These are phyloP conservation scores for Podospora bellae-mahoneyi DNA, from an alignment of 495 filamentous ascomycete genomes.

Conservation along the genomic window DNA sequence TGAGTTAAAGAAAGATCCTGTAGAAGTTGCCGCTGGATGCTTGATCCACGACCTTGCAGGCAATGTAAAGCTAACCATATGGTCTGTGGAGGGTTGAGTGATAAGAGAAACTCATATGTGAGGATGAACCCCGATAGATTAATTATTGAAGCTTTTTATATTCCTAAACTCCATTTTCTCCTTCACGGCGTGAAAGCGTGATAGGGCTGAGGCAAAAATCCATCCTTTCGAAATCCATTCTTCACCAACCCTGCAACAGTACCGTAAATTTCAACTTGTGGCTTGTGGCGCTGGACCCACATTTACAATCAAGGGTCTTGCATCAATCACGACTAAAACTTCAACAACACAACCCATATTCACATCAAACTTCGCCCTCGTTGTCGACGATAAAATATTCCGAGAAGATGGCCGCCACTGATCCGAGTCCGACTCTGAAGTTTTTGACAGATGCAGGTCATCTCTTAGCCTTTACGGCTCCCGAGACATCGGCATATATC, in stretches of 20 bases:
- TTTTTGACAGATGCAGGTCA: constrained; percentile 52
- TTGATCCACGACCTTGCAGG: too few species aligned
- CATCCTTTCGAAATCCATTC: not conserved
- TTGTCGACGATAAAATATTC: not conserved
- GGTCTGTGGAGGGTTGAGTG: too few species aligned
- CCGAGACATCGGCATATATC: constrained; percentile 49
- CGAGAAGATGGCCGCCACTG: constrained; percentile 28
- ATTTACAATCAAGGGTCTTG: constrained; percentile 3
- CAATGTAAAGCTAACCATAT: too few species aligned
- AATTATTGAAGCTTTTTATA: not conserved
- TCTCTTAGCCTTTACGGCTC: constrained; percentile 43
- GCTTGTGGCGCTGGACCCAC: not conserved
- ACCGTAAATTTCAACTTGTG: not conserved
- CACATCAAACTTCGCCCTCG: not conserved
- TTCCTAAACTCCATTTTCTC: not conserved
- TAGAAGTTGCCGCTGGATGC: too few species aligned
- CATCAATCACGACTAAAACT: not conserved
- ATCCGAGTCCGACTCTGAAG: constrained; percentile 31
- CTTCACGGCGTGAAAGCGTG: not conserved
- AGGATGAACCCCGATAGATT: too few species aligned
- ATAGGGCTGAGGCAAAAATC: not conserved
- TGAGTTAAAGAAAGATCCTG: too few species aligned
- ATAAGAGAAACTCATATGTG: too few species aligned
- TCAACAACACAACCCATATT: not conserved
- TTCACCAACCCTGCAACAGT: not conserved